A percentile compares a stretch with the other conserved stretches of the same genome.
Evolutionary conservation across 176 grass and related monocot genomes (phyloP).

Genomic region (Rhynchospora breviuscula): DNA sequence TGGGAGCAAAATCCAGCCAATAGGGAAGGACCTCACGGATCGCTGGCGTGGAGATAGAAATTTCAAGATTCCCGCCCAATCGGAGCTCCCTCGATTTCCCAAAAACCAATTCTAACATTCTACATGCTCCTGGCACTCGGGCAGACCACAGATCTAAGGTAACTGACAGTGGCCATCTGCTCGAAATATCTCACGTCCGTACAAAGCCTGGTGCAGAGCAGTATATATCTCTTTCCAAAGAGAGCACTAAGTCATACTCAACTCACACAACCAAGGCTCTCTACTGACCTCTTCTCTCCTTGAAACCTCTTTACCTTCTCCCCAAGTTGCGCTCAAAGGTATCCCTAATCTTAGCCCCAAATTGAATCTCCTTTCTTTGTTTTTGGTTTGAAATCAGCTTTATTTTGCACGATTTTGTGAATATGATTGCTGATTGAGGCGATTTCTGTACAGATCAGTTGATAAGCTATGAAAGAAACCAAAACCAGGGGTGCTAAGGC

Average conservation of each 20-base stretch:
- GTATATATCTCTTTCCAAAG: neutral
- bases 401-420: neutral
- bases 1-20: neutral
- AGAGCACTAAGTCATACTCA: neutral
- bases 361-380: neutral
- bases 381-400: neutral
- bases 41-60: constrained; percentile 18
- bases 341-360: neutral
- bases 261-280: neutral
- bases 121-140: neutral
- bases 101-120: neutral
- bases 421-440: neutral
- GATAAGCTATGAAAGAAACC: constrained; percentile 28
- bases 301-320: neutral
- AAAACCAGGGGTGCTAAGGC: constrained; percentile 25
- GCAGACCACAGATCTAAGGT: neutral
- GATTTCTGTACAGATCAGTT: neutral
- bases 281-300: neutral
- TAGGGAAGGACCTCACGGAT: constrained; percentile 23
- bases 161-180: neutral
- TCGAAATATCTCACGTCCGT: neutral
- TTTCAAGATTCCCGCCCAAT: constrained; percentile 31
- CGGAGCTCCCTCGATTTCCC: neutral
- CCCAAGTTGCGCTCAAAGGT: neutral
- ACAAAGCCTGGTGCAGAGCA: constrained; percentile 3